These are phyloP conservation scores for Sicyos edulis DNA, from an alignment of 306 rosid genomes.

Conservation along the genomic window DNA sequence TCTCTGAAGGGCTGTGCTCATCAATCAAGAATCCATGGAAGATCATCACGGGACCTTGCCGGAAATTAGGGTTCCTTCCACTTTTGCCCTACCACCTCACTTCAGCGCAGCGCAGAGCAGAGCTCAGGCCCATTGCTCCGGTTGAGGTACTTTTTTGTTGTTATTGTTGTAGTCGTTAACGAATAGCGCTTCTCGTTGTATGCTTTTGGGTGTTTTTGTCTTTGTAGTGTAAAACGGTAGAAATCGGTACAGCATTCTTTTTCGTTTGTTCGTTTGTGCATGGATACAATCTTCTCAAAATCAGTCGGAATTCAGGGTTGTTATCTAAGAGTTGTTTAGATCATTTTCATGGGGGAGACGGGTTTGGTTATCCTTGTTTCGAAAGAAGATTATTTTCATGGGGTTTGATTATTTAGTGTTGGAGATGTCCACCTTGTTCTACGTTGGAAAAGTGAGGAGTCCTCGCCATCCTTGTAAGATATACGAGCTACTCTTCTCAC, in stretches of 20 bases:
- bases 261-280: not conserved
- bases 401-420: no score
- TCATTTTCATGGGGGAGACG: no score
- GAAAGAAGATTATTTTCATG: no score
- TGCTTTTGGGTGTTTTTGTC: constrained; percentile 3
- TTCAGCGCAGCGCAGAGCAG: not conserved
- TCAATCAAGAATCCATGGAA: no score
- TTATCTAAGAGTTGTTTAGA: not conserved
- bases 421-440: no score
- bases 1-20: no score
- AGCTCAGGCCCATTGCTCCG: not conserved
- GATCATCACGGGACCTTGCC: not conserved
- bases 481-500: no score
- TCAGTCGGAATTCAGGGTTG: not conserved
- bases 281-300: constrained; percentile 1
- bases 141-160: not conserved
- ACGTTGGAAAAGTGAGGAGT: no score
- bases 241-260: not conserved
- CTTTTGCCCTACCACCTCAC: not conserved
- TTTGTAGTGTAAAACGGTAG: not conserved
- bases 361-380: no score
- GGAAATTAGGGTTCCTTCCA: not conserved
- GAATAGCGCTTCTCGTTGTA: constrained; percentile 8
- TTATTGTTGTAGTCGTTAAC: not conserved
- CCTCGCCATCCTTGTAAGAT: no score